Evolutionary conservation across 805 yeast genomes (phyloP).

Genomic region (Kodamaea jinghongensis): DNA sequence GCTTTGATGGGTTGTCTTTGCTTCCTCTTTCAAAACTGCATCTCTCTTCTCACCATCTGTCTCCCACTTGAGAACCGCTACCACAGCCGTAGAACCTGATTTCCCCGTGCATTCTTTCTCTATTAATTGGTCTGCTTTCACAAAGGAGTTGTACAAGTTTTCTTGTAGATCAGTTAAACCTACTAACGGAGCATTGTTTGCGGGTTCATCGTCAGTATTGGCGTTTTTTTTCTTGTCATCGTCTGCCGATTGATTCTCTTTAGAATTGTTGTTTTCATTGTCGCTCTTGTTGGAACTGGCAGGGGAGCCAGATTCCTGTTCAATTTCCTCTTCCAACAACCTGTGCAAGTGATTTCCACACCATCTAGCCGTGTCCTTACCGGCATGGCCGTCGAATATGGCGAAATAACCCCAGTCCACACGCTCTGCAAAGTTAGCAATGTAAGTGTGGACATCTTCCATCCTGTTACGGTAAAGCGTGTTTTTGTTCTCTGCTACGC

Average conservation of each 20-base stretch:
- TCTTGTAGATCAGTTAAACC: slow-evolving; percentile 54
- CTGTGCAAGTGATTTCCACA: slow-evolving; percentile 85
- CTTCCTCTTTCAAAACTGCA: background rate
- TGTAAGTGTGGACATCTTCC: slow-evolving; percentile 96
- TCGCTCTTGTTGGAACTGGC: slow-evolving; percentile 24
- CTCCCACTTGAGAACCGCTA: slow-evolving; percentile 89
- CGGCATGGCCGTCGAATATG: slow-evolving; percentile 96
- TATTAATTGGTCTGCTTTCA: slow-evolving; percentile 70
- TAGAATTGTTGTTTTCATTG: slow-evolving; percentile 20
- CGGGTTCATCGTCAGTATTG: slow-evolving; percentile 3
- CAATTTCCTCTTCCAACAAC: slow-evolving; percentile 56
- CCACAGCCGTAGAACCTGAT: slow-evolving; percentile 95
- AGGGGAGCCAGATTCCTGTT: slow-evolving; percentile 2
- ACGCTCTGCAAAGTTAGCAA: slow-evolving; percentile 87
- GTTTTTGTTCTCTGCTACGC: slow-evolving; percentile 90
- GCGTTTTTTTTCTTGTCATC: slow-evolving; percentile 3
- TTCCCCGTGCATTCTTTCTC: slow-evolving; percentile 60
- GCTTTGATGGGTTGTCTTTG: slow-evolving; percentile 13
- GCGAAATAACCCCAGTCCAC: slow-evolving; percentile 95
- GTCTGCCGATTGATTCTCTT: slow-evolving; percentile 15
- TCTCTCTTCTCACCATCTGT: slow-evolving; percentile 17
- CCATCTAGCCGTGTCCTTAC: slow-evolving; percentile 89
- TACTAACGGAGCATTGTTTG: slow-evolving; percentile 17
- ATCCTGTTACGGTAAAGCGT: slow-evolving; percentile 75
- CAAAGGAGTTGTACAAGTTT: slow-evolving; percentile 65